phyloP scores from a whole-genome alignment of 306 rosid genomes.

The Carpinus viminea region DNA sequence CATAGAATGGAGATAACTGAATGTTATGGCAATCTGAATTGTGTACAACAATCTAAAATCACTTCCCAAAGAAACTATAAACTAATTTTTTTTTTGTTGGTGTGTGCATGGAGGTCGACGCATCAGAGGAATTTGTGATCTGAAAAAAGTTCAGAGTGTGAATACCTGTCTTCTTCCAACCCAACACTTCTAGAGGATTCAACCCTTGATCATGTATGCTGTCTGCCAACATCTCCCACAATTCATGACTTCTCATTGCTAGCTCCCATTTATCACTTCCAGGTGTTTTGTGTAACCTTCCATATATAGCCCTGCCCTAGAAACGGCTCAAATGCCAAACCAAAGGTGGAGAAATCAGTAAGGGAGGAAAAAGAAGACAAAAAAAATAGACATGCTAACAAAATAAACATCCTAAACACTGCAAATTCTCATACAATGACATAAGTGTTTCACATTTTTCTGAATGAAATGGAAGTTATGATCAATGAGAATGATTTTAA shows the following conservation, averaged over 20 bases:
- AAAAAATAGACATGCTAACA: not conserved
- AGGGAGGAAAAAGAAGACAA: slow-evolving; percentile 1
- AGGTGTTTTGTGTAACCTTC: slow-evolving; percentile 75
- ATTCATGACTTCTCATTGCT: slow-evolving; percentile 63
- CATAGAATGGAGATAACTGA: not conserved
- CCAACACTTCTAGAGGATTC: slow-evolving; percentile 67
- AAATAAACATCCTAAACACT: not conserved
- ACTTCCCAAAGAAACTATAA: not conserved
- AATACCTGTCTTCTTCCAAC: slow-evolving; percentile 81
- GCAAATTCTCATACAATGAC: not conserved
- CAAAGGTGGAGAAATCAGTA: slow-evolving; percentile 26
- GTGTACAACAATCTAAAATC: not conserved
- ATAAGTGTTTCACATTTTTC: not conserved
- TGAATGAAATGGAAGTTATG: not conserved
- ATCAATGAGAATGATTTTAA: not conserved
- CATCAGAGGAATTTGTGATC: not conserved
- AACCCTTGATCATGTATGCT: slow-evolving; percentile 59
- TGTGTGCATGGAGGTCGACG: too few relatives aligned
- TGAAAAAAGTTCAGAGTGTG: slow-evolving; percentile 7
- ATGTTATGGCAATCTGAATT: not conserved
- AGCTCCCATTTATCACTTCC: slow-evolving; percentile 72
- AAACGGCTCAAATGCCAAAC: slow-evolving; percentile 43
- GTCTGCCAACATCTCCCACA: slow-evolving; percentile 68
- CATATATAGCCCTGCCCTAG: slow-evolving; percentile 92
- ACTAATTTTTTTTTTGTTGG: too few relatives aligned